Evolutionary conservation across 805 yeast species (phyloP).

Genomic region (Kluyveromyces wickerhamii): DNA sequence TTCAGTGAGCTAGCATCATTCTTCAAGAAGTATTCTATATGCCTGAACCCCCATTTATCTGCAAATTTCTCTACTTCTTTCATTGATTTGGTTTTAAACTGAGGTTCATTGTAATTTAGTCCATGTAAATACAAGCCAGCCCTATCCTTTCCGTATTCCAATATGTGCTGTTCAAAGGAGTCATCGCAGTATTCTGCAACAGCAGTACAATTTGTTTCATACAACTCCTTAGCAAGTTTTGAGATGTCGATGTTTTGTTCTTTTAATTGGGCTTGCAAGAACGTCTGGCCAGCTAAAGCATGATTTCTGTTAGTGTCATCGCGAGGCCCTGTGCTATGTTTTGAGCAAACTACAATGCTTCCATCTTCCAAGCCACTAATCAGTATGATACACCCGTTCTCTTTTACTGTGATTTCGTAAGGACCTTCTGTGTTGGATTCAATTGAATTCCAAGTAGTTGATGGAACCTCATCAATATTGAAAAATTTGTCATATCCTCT

Average conservation of each 20-base stretch:
- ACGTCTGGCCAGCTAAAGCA: conserved; percentile 61
- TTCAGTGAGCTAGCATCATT: conserved; percentile 36
- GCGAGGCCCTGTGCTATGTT: conserved; percentile 75
- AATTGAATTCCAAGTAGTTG: conserved; percentile 45
- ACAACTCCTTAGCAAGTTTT: conserved; percentile 51
- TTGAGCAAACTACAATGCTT: conserved; percentile 77
- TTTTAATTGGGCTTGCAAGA: conserved; percentile 47
- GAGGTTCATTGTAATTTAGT: conserved; percentile 56
- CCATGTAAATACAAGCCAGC: conserved; percentile 93
- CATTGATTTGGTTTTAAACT: conserved; percentile 60
- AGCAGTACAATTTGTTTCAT: conserved; percentile 57
- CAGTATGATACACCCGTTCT: conserved; percentile 89
- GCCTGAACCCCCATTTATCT: conserved; percentile 57
- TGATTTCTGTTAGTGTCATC: conserved; percentile 55
- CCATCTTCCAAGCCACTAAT: conserved; percentile 73
- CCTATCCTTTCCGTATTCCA: conserved; percentile 54
- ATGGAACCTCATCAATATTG: conserved; percentile 58
- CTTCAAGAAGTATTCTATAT: conserved; percentile 41
- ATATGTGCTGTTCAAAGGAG: conserved; percentile 84
- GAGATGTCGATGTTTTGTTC: conserved; percentile 31
- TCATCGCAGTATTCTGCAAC: conserved; percentile 94
- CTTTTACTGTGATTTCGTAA: conserved; percentile 71
- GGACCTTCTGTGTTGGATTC: conserved; percentile 58
- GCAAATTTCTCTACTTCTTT: conserved; percentile 55
- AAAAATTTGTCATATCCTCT: conserved; percentile 95